These are phyloP conservation scores for Fusarium fujikuroi DNA, from an alignment of 2,329 filamentous ascomycete genomes.

Conservation along the genomic window DNA sequence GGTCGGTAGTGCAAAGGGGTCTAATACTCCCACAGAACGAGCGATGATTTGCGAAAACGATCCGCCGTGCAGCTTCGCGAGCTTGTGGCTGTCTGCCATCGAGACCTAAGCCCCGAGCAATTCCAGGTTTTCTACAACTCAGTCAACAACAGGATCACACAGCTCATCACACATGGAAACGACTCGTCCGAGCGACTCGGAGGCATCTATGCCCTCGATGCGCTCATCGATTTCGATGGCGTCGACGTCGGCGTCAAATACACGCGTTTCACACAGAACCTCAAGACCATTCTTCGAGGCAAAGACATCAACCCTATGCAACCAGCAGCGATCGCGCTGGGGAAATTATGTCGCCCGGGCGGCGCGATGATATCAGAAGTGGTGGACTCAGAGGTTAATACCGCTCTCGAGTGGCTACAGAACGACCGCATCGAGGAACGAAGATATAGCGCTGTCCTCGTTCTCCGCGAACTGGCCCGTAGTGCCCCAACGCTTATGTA, in stretches of 20 bases:
- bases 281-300: constrained; percentile 87
- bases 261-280: constrained; percentile 90
- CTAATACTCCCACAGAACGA: constrained; percentile 44
- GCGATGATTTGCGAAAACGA: constrained; percentile 64
- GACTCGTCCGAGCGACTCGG: constrained; percentile 90
- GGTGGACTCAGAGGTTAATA: constrained; percentile 96
- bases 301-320: constrained; percentile 94
- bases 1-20: not conserved
- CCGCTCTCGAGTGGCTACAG: constrained; percentile 95
- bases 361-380: constrained; percentile 94
- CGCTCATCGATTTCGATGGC: constrained; percentile 94
- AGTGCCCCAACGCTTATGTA: constrained; percentile 97
- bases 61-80: constrained; percentile 65
- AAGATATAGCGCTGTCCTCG: constrained; percentile 90
- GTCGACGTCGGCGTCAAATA: constrained; percentile 94
- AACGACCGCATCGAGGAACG: constrained; percentile 93
- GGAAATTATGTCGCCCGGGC: constrained; percentile 89
- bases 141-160: constrained; percentile 67
- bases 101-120: constrained; percentile 82
- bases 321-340: constrained; percentile 86
- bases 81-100: constrained; percentile 64
- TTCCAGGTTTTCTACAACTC: constrained; percentile 71
- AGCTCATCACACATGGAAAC: constrained; percentile 82
- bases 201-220: constrained; percentile 90
- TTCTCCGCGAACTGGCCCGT: constrained; percentile 88